These are phyloP conservation scores for Cordyceps farinosa DNA, from an alignment of 2,329 filamentous ascomycete species.

Conservation along the genomic window DNA sequence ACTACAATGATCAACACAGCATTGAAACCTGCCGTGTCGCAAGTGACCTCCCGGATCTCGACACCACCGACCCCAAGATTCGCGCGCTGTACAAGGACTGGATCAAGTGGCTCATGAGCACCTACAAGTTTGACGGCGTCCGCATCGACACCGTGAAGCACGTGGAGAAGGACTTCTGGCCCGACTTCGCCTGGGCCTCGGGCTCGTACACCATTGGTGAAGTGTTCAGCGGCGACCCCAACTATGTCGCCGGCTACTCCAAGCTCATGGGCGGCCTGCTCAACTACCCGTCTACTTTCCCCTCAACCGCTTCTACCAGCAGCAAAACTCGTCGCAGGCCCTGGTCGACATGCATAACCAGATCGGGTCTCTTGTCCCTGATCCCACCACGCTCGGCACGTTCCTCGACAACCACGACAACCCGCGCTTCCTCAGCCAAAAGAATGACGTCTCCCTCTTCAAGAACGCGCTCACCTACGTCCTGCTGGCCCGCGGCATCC, in stretches of 20 bases:
- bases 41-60: constrained; percentile 56
- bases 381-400: constrained; percentile 44
- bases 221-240: constrained; percentile 51
- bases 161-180: constrained; percentile 57
- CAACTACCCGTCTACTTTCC: constrained; percentile 53
- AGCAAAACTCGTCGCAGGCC: constrained; percentile 33
- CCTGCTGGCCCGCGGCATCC: constrained; percentile 59
- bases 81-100: constrained; percentile 53
- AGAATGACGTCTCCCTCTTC: constrained; percentile 51
- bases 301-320: constrained; percentile 38
- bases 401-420: constrained; percentile 61
- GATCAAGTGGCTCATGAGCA: constrained; percentile 53
- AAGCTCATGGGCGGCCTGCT: constrained; percentile 54
- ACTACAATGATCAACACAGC: constrained; percentile 50
- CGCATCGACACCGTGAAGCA: constrained; percentile 62
- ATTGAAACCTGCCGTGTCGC: constrained; percentile 51
- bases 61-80: constrained; percentile 50
- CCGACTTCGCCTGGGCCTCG: constrained; percentile 48
- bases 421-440: constrained; percentile 49
- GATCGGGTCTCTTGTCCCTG: constrained; percentile 36
- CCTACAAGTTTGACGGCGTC: constrained; percentile 60
- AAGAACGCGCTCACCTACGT: constrained; percentile 60
- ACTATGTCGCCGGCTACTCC: constrained; percentile 51
- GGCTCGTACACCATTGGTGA: constrained; percentile 61
- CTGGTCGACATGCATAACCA: constrained; percentile 38